phyloP scores from a whole-genome alignment of 179 eudicot genomes.

The Camellia oleifera region DNA sequence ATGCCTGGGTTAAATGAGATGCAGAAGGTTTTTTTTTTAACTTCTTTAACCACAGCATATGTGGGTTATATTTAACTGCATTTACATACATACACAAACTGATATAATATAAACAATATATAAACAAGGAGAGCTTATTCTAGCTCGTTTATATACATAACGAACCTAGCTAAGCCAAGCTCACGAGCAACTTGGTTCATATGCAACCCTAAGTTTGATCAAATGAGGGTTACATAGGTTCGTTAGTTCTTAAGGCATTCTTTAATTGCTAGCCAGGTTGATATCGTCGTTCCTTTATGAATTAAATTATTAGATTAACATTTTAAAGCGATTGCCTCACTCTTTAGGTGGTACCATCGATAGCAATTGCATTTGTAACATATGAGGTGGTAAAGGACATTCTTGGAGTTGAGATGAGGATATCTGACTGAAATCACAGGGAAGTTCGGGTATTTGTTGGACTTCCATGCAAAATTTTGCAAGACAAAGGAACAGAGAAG shows the following conservation, averaged over 20 bases:
- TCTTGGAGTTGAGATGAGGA: conserved; percentile 83
- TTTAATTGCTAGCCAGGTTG: not conserved
- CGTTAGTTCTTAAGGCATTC: not conserved
- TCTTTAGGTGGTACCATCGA: conserved; percentile 87
- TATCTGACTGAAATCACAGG: conserved; percentile 57
- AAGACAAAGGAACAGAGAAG: conserved; percentile 17
- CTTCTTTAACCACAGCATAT: too few relatives aligned
- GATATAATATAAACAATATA: too few relatives aligned
- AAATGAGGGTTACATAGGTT: not conserved
- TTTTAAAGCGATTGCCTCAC: not conserved
- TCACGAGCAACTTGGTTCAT: too few relatives aligned
- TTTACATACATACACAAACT: too few relatives aligned
- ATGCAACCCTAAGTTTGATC: not conserved
- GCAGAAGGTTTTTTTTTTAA: too few relatives aligned
- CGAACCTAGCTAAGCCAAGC: too few relatives aligned
- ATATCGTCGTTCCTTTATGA: not conserved
- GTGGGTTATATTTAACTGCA: not conserved
- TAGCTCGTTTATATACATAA: too few relatives aligned
- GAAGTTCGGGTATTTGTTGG: conserved; percentile 13
- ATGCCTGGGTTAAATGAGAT: not conserved
- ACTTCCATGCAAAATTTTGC: conserved; percentile 4
- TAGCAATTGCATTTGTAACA: conserved; percentile 86
- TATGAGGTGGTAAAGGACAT: conserved; percentile 70
- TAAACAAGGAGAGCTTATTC: too few relatives aligned
- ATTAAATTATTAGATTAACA: not conserved